These are phyloP conservation scores for Arctium lappa DNA, from an alignment of 129 eudicot species.

Conservation along the genomic window DNA sequence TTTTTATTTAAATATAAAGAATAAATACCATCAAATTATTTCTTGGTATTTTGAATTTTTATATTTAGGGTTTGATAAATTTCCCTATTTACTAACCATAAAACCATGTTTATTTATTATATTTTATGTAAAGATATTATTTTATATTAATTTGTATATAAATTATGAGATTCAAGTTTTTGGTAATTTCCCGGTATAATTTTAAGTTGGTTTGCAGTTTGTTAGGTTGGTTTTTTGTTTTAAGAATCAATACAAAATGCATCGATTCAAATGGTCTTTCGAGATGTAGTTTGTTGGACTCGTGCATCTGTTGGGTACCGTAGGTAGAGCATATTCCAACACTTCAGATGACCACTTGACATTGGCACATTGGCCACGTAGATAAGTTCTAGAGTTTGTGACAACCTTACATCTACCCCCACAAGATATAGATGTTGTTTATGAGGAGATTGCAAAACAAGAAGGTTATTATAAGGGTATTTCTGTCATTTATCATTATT, in stretches of 20 bases:
- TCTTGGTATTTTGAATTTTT: neutral
- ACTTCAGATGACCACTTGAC: too few relatives aligned
- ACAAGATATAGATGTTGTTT: too few relatives aligned
- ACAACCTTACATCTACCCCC: too few relatives aligned
- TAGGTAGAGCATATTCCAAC: too few relatives aligned
- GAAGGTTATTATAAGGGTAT: neutral
- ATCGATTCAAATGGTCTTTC: neutral
- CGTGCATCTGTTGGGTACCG: neutral
- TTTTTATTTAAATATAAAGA: neutral
- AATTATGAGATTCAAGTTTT: neutral
- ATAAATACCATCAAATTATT: neutral
- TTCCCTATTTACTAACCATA: neutral
- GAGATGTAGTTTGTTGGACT: neutral
- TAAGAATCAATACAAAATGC: neutral
- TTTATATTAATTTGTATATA: too few relatives aligned
- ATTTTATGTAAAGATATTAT: neutral
- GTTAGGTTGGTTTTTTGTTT: neutral
- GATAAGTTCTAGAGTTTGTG: too few relatives aligned
- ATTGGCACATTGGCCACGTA: neutral
- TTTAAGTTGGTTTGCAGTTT: neutral
- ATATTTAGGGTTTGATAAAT: neutral
- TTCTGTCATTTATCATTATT: neutral
- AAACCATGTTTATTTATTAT: neutral
- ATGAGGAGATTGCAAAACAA: too few relatives aligned
- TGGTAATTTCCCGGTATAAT: too few relatives aligned